phyloP scores from a whole-genome alignment of 176 grass and related monocot species.

The Elymus sibiricus region DNA sequence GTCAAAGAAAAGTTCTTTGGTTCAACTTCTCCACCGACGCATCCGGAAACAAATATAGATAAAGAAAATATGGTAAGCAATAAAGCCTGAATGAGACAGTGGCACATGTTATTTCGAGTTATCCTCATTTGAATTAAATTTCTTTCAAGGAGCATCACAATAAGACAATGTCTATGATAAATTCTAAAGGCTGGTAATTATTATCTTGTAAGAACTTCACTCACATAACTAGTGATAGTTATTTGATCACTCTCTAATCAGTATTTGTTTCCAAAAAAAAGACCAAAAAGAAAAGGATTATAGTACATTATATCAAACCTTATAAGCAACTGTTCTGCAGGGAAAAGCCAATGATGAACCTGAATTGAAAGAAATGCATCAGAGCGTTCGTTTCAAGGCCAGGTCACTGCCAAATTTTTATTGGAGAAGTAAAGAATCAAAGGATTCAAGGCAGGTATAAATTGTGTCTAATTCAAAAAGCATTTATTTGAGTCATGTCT shows the following conservation, averaged over 20 bases:
- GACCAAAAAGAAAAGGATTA: not conserved
- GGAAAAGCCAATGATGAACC: conserved; percentile 39
- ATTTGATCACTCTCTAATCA: not conserved
- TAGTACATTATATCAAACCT: not conserved
- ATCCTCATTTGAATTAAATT: not conserved
- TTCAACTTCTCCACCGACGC: conserved; percentile 1
- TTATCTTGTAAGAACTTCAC: not conserved
- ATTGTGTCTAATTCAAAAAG: not conserved
- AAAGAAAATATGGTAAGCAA: conserved; percentile 36
- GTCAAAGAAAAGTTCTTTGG: conserved; percentile 49
- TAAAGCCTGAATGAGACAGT: not conserved
- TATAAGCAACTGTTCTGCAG: conserved; percentile 22
- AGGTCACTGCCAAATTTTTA: conserved; percentile 58
- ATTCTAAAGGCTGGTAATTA: not conserved
- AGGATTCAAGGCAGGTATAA: conserved; percentile 58
- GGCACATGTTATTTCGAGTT: not conserved
- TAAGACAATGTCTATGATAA: not conserved
- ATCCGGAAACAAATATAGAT: conserved; percentile 28
- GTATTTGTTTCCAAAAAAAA: not conserved
- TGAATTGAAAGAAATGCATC: conserved; percentile 30
- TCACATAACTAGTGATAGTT: not conserved
- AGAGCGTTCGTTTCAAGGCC: conserved; percentile 50
- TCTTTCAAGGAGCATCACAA: not conserved
- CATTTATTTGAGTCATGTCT: not conserved
- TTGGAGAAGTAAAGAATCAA: conserved; percentile 44